Base-by-base conservation (phyloP, 2,329 filamentous ascomycete genomes). In the Trichoderma atroviride region DNA sequence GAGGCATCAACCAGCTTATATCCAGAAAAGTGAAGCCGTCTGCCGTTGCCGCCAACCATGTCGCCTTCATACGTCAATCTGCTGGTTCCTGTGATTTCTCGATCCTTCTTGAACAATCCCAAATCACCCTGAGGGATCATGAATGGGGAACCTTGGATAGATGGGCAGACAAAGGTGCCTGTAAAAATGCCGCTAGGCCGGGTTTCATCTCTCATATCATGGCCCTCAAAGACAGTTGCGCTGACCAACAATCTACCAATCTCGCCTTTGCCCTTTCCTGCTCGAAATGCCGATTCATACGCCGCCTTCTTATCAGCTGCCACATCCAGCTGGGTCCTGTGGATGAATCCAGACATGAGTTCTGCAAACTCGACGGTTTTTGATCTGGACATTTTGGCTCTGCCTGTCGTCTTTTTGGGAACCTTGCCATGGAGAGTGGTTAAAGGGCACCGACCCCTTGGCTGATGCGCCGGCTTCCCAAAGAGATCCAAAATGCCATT, bases 1-100 rank as follows among this genome's bases (percentile, higher is more conserved):
- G 86, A 86, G 4, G 88, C 85, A 76, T 90, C 85, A 53, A 91
- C 83, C 2, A 87, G 81, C 76, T 91, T 91, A 78, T 86, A 88
- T 0, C 88, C 89, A 70, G 88, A 83, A 74, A 91, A 88, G 69
- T 86, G 85, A 57, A 88, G 83, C 59, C 79, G 80, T 56, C 81
- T 79, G 16, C 86, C 86, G 70, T 86, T 79, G 4, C 84, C 81
- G 5, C 86, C 86, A 31, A 81, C 81, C 83, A 91, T 85, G 72
- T 87, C 85, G 70, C 90, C 88, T 73, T 89, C 84, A 74, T 91
- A 91, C 0, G 84, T 85, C 35, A 91, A 77, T 71, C 87, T 89
- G 33, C 82, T 82, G 5, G 86, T 88, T 22, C 88, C 87, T 0
- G 88, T 83, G 0, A 85, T 82, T 70, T 84, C 81, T 43, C 81